These are phyloP conservation scores for Vaccinium vitisidaea DNA, from an alignment of 148 eudicot species.

Conservation along the genomic window DNA sequence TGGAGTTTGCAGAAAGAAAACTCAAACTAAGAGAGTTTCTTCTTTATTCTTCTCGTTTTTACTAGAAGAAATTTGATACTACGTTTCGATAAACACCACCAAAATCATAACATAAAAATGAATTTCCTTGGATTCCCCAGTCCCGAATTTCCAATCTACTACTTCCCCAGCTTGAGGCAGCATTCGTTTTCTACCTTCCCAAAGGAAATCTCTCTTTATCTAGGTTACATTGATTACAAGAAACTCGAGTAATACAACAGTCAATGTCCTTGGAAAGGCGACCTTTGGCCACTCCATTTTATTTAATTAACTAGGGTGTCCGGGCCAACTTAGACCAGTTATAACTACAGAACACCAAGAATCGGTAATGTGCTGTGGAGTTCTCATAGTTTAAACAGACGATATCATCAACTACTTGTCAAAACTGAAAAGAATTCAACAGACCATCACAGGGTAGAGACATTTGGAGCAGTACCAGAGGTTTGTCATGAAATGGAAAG, in stretches of 20 bases:
- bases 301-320: too few species aligned
- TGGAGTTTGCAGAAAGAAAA: not conserved
- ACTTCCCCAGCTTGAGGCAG: too few species aligned
- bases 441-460: not conserved
- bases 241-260: not conserved
- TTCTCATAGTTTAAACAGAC: not conserved
- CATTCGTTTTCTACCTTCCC: too few species aligned
- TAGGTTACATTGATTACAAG: not conserved
- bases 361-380: not conserved
- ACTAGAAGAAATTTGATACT: not conserved
- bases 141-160: not conserved
- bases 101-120: not conserved
- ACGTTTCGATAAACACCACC: not conserved
- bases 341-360: not conserved
- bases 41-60: not conserved
- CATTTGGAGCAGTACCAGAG: conserved; percentile 54
- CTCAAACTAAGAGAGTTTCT: not conserved
- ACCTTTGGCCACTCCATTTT: not conserved
- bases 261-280: not conserved
- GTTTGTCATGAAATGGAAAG: conserved; percentile 93
- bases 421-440: not conserved
- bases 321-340: not conserved
- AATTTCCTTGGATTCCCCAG: not conserved
- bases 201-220: too few species aligned
- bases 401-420: not conserved